Base-by-base conservation (phyloP, 306 rosid genomes). In the Cyamopsis tetragonoloba region DNA sequence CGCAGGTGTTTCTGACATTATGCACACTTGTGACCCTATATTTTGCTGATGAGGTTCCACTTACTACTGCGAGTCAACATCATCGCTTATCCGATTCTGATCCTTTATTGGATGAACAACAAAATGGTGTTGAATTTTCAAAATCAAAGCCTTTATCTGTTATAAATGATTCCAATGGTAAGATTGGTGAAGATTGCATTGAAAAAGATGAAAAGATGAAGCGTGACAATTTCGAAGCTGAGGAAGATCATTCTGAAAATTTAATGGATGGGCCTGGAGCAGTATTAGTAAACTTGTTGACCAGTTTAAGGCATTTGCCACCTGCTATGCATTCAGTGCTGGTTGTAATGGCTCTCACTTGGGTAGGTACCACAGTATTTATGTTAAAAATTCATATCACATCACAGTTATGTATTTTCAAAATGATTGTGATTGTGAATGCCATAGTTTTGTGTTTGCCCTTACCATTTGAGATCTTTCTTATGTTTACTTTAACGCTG, bases 251-350 rank as follows among this genome's bases (percentile, higher is more conserved):
- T 60, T 44, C 42, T 76, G 89, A 80, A 68, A 77, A 53, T 48
- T 50, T 74, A 65, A 79, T 73, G 74, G 96, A 95, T 54, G 95
- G 99, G 34, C 99, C 97, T 59, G 95, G 97, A 68, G 89, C 97
- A 15, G 99, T 95, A 49, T 13, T 95, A 35, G 99, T 95, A 70
- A 88, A 95, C 80, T 76, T 95, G 76, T 76, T 95, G 82, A 88
- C 95, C 72, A 90, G 96, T 84, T 79, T 95, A 79, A 85, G 99
- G 84, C 95, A 90, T 83, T 79, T 95, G 84, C 99, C 97, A 27
- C 99, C 96, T 44, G 85, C 97, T 4, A 95, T 95, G 99, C 96
- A 95, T 79, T 79, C 99, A 5, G 99, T 95, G 80, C 91, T 93
- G 70, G 42, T 88, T 73, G 99, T 95, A 57, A 95, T 95, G 99